These are phyloP conservation scores for Exsudoporus floridanus DNA, from an alignment of 1,284 basidiomycete species.

Conservation along the genomic window DNA sequence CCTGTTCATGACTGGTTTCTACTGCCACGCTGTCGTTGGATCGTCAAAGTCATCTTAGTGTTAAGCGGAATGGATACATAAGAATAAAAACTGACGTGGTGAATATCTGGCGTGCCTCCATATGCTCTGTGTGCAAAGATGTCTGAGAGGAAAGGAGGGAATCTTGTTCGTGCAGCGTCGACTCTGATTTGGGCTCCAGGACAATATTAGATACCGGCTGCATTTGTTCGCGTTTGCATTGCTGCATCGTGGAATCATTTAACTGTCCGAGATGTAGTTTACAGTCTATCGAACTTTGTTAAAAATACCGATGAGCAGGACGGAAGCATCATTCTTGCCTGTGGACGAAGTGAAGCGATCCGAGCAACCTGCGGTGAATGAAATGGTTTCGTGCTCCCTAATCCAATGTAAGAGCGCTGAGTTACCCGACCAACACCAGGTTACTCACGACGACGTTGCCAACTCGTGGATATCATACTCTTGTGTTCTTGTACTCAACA, in stretches of 20 bases:
- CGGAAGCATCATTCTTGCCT: background rate
- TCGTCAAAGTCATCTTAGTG: background rate
- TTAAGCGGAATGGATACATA: background rate
- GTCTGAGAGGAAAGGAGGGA: background rate
- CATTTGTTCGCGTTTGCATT: background rate
- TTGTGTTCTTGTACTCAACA: background rate
- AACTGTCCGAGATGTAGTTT: background rate
- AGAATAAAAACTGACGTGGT: background rate
- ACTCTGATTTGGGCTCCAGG: background rate
- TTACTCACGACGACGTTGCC: conserved; percentile 7
- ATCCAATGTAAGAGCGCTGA: background rate
- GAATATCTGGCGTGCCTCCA: background rate
- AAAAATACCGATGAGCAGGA: background rate
- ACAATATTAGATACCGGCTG: background rate
- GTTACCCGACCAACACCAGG: fast-evolving
- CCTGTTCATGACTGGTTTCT: no score
- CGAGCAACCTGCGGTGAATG: background rate
- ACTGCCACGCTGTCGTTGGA: background rate
- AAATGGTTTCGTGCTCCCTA: conserved; percentile 2
- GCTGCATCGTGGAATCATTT: background rate
- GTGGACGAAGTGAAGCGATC: background rate
- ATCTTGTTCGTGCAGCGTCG: background rate
- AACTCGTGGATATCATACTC: background rate
- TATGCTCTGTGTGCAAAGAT: background rate
- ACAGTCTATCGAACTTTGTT: background rate